phyloP scores from a whole-genome alignment of 2,329 filamentous ascomycete genomes.

The Cryphonectria japonica region DNA sequence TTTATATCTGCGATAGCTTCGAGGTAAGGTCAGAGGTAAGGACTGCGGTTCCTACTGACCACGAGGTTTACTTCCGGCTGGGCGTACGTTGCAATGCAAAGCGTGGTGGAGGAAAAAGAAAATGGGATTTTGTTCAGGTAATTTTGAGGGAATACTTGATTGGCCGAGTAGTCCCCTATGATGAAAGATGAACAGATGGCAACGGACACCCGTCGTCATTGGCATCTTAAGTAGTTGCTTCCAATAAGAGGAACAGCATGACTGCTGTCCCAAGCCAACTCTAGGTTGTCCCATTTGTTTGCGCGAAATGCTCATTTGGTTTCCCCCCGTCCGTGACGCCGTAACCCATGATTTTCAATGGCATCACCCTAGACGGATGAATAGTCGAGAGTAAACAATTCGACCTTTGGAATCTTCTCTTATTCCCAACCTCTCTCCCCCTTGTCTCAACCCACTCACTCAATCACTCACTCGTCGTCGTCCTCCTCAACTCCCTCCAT shows the following conservation, averaged over 20 bases:
- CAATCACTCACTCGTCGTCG: constrained; percentile 30
- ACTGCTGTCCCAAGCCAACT: constrained; percentile 4
- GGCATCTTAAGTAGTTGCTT: constrained; percentile 2
- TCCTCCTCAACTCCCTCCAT: constrained; percentile 36
- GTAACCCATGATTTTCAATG: constrained; percentile 21
- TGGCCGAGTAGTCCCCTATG: neutral
- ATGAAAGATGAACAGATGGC: neutral
- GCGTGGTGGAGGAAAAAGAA: too few species aligned
- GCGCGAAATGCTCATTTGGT: neutral
- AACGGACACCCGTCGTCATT: neutral
- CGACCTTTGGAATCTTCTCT: neutral
- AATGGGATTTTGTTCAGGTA: neutral
- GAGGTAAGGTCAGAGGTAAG: constrained; percentile 40
- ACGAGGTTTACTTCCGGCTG: constrained; percentile 22
- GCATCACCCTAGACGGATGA: constrained; percentile 20
- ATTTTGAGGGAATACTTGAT: neutral
- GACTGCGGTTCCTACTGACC: constrained; percentile 35
- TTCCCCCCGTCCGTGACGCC: constrained; percentile 23
- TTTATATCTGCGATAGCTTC: constrained; percentile 25
- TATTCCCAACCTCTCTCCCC: neutral
- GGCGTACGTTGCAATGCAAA: neutral
- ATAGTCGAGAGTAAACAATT: neutral
- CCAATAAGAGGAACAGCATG: constrained; percentile 13
- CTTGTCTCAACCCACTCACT: neutral
- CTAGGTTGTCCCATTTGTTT: constrained; percentile 1